phyloP scores from a whole-genome alignment of 1,139 yeast species.

The Suhomyces yuchorum region DNA sequence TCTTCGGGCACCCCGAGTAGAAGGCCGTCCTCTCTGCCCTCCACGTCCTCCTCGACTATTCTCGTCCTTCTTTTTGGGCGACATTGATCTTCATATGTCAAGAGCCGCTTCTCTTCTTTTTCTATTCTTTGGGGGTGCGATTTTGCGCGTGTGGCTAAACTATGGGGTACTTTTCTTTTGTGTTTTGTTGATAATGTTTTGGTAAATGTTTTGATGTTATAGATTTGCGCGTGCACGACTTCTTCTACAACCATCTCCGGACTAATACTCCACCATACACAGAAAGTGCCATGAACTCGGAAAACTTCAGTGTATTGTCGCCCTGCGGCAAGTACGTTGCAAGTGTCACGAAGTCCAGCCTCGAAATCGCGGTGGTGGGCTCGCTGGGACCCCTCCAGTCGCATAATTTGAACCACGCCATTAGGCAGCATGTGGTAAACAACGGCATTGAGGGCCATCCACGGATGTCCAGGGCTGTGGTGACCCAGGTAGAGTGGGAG shows the following conservation, averaged over 20 bases:
- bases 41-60: not conserved
- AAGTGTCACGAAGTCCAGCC: conserved; percentile 2
- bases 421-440: conserved; percentile 8
- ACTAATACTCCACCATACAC: not conserved
- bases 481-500: conserved; percentile 34
- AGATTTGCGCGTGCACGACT: not conserved
- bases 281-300: not conserved
- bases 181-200: conserved; percentile 7
- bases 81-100: conserved; percentile 9
- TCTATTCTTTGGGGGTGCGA: not conserved
- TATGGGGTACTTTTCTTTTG: not conserved
- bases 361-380: conserved; percentile 4
- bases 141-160: conserved; percentile 2
- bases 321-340: conserved; percentile 22
- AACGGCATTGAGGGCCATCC: conserved; percentile 7
- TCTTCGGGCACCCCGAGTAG: conserved; percentile 1
- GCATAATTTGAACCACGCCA: conserved; percentile 8
- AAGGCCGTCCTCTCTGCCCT: not conserved
- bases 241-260: not conserved
- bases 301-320: conserved; percentile 14
- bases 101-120: not conserved
- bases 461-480: conserved; percentile 4
- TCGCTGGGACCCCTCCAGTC: conserved; percentile 2
- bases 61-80: conserved; percentile 16
- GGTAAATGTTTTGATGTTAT: conserved; percentile 8